phyloP scores from a whole-genome alignment of 2,329 filamentous ascomycete species.

The Aspergillus sojae region DNA sequence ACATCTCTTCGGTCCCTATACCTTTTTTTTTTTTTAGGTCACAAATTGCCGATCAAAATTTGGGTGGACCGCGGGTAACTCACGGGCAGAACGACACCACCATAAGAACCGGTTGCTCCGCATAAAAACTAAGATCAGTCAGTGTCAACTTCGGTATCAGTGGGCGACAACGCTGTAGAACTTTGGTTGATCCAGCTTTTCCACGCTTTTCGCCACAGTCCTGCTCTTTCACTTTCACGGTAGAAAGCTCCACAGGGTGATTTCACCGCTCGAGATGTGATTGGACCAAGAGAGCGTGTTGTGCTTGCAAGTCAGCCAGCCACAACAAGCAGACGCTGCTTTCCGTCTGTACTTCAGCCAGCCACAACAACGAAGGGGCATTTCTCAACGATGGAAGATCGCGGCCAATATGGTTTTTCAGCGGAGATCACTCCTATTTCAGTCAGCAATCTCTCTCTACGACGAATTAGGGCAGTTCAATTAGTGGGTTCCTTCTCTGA shows the following conservation, averaged over 20 bases:
- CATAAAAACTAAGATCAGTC: neutral
- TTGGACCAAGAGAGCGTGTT: neutral
- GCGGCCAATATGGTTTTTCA: neutral
- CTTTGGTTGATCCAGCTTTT: neutral
- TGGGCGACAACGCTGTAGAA: neutral
- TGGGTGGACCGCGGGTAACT: neutral
- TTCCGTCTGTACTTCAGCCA: neutral
- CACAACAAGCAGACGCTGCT: neutral
- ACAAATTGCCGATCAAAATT: neutral
- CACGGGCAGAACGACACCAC: neutral
- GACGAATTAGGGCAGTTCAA: neutral
- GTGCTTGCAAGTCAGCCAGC: neutral
- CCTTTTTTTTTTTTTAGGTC: neutral
- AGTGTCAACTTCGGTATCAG: neutral
- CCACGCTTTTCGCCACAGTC: neutral
- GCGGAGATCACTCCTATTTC: neutral
- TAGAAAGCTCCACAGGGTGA: neutral
- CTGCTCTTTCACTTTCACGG: neutral
- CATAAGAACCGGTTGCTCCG: neutral
- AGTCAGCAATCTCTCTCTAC: neutral
- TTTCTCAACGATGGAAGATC: neutral
- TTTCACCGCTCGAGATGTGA: neutral
- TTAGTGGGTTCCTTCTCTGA: no score
- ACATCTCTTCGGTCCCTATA: neutral
- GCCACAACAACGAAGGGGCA: neutral